Conservation (phyloP, 2,329 filamentous ascomycete genomes). For the Colletotrichum orchidophilum region DNA sequence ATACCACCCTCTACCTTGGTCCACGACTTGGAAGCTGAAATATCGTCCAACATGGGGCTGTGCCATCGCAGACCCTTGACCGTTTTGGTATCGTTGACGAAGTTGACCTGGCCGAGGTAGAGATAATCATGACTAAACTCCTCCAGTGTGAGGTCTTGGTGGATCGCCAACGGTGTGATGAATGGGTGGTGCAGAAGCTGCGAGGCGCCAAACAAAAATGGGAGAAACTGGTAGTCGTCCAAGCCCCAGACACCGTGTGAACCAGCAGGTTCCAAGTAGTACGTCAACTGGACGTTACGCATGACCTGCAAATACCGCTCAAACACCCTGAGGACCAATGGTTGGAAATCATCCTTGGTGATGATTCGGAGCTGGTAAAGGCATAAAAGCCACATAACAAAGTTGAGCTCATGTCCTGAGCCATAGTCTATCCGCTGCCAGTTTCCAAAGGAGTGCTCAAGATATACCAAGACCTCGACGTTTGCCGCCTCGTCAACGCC, state of each 20-base stretch:
- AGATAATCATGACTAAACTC: slow-evolving; percentile 86
- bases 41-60: slow-evolving; percentile 97
- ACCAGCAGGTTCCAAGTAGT: slow-evolving; percentile 96
- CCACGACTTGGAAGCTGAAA: slow-evolving; percentile 90
- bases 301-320: slow-evolving; percentile 85
- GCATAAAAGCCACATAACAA: slow-evolving; percentile 95
- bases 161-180: slow-evolving; percentile 82
- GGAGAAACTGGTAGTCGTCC: slow-evolving; percentile 96
- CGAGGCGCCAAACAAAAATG: slow-evolving; percentile 92
- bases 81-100: slow-evolving; percentile 96
- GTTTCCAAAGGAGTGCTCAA: slow-evolving; percentile 87
- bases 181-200: slow-evolving; percentile 87
- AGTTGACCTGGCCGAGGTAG: slow-evolving; percentile 91
- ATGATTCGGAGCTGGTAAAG: slow-evolving; percentile 82
- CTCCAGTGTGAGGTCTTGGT: slow-evolving; percentile 87
- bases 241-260: slow-evolving; percentile 98
- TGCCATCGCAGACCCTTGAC: slow-evolving; percentile 96
- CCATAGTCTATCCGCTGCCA: slow-evolving; percentile 92
- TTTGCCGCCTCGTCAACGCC: slow-evolving; percentile 65
- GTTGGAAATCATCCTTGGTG: slow-evolving; percentile 71
- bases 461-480: slow-evolving; percentile 80
- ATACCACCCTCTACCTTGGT: slow-evolving; percentile 92
- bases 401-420: slow-evolving; percentile 97
- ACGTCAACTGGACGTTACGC: slow-evolving; percentile 87
- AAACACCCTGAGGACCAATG: slow-evolving; percentile 82